phyloP scores from a whole-genome alignment of 1,284 basidiomycete species.

The Cutaneotrichosporon cyanovorans region DNA sequence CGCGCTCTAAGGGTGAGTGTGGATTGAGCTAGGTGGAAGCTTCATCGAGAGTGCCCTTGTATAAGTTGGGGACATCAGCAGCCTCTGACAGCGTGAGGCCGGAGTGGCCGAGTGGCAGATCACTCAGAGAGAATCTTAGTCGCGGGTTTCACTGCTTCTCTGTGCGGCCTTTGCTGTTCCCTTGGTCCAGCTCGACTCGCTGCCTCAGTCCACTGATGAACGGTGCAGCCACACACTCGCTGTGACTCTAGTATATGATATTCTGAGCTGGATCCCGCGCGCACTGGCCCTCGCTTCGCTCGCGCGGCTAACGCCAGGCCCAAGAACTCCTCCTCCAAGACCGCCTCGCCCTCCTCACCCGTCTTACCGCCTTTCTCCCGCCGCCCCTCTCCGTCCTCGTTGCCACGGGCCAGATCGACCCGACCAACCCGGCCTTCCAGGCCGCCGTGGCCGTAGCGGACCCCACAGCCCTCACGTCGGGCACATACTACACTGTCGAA shows the following conservation, averaged over 20 bases:
- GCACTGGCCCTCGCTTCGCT: background rate
- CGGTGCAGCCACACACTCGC: no score
- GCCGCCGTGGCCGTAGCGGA: background rate
- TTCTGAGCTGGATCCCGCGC: background rate
- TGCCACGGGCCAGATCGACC: background rate
- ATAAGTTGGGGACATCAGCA: no score
- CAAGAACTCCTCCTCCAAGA: slow-evolving; percentile 34
- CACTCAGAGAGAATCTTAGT: no score
- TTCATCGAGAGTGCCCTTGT: no score
- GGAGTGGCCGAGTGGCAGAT: no score
- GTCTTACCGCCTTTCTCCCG: slow-evolving; percentile 36
- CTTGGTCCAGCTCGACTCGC: no score
- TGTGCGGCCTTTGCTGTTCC: no score
- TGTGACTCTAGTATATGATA: no score
- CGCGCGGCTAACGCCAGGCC: slow-evolving; percentile 17
- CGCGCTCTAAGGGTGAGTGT: slow-evolving; percentile 34
- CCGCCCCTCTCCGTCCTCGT: slow-evolving; percentile 33
- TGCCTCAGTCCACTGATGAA: no score
- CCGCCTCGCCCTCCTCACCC: slow-evolving; percentile 29
- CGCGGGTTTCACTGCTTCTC: no score
- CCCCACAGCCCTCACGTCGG: no score
- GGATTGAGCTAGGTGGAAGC: background rate
- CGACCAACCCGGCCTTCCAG: background rate
- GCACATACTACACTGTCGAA: slow-evolving; percentile 33
- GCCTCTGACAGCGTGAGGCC: no score